Percentiles rank a stretch among this genome's conserved stretches.
Conservation (phyloP, 1,139 yeast genomes). For the Lizanozyma gosingica region DNA sequence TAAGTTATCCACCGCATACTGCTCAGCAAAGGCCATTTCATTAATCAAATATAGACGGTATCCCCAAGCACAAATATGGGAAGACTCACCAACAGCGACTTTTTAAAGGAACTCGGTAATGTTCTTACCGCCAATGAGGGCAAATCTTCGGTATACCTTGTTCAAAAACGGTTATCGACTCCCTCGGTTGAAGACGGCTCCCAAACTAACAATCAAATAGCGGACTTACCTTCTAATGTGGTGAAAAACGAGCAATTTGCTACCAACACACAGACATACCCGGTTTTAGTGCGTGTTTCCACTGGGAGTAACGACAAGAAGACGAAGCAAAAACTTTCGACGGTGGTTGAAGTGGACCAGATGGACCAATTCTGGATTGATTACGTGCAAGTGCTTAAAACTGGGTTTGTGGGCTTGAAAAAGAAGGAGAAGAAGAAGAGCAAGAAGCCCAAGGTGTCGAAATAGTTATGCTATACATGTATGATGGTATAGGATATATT, state of each 20-base stretch:
- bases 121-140: conserved; percentile 26
- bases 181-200: conserved; percentile 15
- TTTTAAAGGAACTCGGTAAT: conserved; percentile 22
- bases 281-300: conserved; percentile 48
- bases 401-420: conserved; percentile 50
- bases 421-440: conserved; percentile 59
- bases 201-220: conserved; percentile 6
- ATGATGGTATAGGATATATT: background rate
- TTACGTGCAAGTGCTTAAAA: conserved; percentile 55
- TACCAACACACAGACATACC: conserved; percentile 19
- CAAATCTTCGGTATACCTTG: conserved; percentile 31
- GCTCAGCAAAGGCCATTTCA: no score
- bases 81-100: conserved; percentile 30
- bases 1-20: no score
- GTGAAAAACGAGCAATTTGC: conserved; percentile 10
- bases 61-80: no score
- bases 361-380: conserved; percentile 64
- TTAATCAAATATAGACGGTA: no score
- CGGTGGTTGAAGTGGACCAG: conserved; percentile 49
- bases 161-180: conserved; percentile 32
- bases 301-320: conserved; percentile 45
- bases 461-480: conserved; percentile 8
- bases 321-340: conserved; percentile 47
- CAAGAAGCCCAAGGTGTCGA: conserved; percentile 28
- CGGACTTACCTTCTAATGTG: conserved; percentile 33